Evolutionary conservation across 768 basidiomycete genomes (phyloP).

Genomic region (Lactarius indigo): DNA sequence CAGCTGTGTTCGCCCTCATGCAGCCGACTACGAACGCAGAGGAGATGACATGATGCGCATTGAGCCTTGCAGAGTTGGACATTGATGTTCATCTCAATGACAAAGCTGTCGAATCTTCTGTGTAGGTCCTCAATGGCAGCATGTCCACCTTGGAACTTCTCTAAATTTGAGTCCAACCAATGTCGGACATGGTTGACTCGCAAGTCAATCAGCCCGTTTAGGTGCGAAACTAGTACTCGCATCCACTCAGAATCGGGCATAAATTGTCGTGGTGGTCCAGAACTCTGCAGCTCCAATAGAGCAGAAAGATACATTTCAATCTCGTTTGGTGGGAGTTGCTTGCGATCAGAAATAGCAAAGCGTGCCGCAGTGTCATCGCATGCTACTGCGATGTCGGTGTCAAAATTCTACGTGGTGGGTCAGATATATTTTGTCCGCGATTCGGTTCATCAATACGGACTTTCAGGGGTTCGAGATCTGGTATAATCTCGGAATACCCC

Average conservation of each 20-base stretch:
- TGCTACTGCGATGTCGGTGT: slow-evolving; percentile 44
- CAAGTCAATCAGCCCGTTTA: slow-evolving; percentile 39
- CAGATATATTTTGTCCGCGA: neutral
- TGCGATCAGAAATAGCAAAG: slow-evolving; percentile 34
- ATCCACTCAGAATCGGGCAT: slow-evolving; percentile 43
- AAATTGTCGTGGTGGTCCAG: slow-evolving; percentile 34
- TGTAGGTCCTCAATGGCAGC: slow-evolving; percentile 45
- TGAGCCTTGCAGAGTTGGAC: slow-evolving; percentile 48
- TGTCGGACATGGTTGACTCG: slow-evolving; percentile 47
- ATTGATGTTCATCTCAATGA: slow-evolving; percentile 44
- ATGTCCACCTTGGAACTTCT: slow-evolving; percentile 43
- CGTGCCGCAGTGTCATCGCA: slow-evolving; percentile 37
- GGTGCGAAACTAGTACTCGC: slow-evolving; percentile 35
- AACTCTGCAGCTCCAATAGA: slow-evolving; percentile 33
- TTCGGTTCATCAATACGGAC: slow-evolving; percentile 29
- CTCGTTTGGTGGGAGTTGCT: slow-evolving; percentile 20
- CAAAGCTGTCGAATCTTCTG: slow-evolving; percentile 40
- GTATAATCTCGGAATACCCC: slow-evolving; percentile 45
- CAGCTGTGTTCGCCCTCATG: slow-evolving; percentile 51
- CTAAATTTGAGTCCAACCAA: slow-evolving; percentile 50
- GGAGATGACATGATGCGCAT: slow-evolving; percentile 47
- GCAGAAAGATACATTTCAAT: slow-evolving; percentile 30
- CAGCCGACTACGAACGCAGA: slow-evolving; percentile 43
- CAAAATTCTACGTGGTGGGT: slow-evolving; percentile 42
- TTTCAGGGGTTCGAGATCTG: slow-evolving; percentile 48